Conservation (phyloP, 1,139 yeast genomes). For the Hyphopichia khmerensis region DNA sequence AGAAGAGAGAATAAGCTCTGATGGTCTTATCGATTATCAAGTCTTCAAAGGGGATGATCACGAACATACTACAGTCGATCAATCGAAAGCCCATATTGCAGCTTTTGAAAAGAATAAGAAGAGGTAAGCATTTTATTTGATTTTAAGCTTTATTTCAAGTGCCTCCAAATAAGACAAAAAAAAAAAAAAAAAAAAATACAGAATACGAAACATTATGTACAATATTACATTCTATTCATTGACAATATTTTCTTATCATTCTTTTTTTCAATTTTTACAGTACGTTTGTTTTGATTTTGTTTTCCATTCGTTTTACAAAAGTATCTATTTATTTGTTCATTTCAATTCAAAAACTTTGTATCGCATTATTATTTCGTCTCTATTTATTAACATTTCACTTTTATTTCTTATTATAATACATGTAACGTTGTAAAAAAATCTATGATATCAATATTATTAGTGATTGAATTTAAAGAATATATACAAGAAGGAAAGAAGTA, state of each 20-base stretch:
- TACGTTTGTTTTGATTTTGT: neutral
- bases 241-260: no score
- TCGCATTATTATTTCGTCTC: neutral
- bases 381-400: neutral
- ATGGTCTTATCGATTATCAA: conserved; percentile 33
- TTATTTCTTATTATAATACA: neutral
- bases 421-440: neutral
- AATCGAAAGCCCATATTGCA: conserved; percentile 93
- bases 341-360: neutral
- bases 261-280: no score
- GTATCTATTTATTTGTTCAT: neutral
- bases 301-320: neutral
- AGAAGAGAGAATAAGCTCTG: conserved; percentile 34
- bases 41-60: conserved; percentile 55
- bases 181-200: neutral
- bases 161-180: neutral
- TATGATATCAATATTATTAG: neutral
- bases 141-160: neutral
- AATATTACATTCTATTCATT: no score
- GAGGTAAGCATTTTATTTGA: conserved; percentile 22
- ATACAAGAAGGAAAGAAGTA: neutral
- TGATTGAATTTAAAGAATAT: neutral
- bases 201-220: no score
- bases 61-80: conserved; percentile 85
- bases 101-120: conserved; percentile 79